Evolutionary conservation across 495 filamentous ascomycete genomes (phyloP).

Genomic region (Immersiella caudata): DNA sequence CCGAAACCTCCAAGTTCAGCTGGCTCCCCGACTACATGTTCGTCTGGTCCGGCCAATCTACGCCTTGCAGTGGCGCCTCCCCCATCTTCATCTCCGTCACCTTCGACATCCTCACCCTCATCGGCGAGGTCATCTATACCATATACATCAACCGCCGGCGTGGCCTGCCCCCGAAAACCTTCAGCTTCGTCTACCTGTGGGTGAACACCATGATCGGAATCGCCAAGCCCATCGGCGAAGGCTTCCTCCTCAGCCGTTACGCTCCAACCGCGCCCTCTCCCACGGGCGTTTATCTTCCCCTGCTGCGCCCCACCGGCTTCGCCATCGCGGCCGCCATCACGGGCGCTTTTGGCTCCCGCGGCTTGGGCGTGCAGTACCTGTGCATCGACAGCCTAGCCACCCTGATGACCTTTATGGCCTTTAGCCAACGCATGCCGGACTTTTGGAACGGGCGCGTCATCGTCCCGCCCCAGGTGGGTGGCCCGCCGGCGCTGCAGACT

Average conservation of each 20-base stretch:
- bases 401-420: neutral
- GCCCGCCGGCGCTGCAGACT: neutral
- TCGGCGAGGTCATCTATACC: neutral
- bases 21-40: conserved; percentile 7
- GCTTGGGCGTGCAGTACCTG: conserved; percentile 4
- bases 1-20: conserved; percentile 2
- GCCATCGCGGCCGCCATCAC: conserved; percentile 3
- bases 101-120: no score
- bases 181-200: conserved; percentile 10
- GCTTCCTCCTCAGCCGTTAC: neutral
- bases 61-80: neutral
- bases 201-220: neutral
- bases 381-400: neutral
- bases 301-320: conserved; percentile 1
- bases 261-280: neutral
- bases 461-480: neutral
- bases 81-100: no score
- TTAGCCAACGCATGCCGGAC: neutral
- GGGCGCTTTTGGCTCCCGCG: neutral
- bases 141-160: conserved; percentile 1
- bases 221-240: conserved; percentile 1
- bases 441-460: conserved; percentile 9
- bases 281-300: neutral
- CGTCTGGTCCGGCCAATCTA: conserved; percentile 4
- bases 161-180: neutral